Evolutionary conservation across 176 grass and related monocot genomes (phyloP).

Genomic region (Aechmea fasciata): DNA sequence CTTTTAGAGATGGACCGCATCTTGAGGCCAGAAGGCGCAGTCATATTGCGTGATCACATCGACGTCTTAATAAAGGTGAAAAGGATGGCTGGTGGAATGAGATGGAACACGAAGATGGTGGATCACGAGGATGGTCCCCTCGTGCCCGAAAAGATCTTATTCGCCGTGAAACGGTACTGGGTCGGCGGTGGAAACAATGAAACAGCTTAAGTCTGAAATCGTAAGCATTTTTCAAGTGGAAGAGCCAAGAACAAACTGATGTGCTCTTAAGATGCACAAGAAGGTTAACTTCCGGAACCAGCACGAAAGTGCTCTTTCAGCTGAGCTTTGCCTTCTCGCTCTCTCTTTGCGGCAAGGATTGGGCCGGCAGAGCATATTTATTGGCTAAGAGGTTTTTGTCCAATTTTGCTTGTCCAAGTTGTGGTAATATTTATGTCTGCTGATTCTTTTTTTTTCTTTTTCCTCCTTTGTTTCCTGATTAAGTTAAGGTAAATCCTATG

Average conservation of each 20-base stretch:
- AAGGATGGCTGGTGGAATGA: slow-evolving; percentile 55
- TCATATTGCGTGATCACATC: slow-evolving; percentile 54
- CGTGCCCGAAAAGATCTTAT: slow-evolving; percentile 53
- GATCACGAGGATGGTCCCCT: slow-evolving; percentile 66
- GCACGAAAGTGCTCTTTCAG: neutral
- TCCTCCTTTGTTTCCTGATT: too few relatives aligned
- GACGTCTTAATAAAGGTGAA: slow-evolving; percentile 60
- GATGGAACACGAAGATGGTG: slow-evolving; percentile 63
- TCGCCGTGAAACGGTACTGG: slow-evolving; percentile 76
- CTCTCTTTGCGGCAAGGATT: neutral
- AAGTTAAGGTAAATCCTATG: too few relatives aligned
- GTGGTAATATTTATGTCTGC: too few relatives aligned
- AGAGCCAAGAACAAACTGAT: neutral
- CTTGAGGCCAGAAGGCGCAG: slow-evolving; percentile 66
- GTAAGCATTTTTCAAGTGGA: neutral
- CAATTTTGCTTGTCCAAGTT: neutral
- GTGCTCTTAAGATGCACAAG: neutral
- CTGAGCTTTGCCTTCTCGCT: neutral
- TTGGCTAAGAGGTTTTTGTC: neutral
- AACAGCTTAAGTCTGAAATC: slow-evolving; percentile 39
- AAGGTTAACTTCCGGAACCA: neutral
- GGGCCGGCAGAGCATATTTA: neutral
- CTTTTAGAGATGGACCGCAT: slow-evolving; percentile 84
- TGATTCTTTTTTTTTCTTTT: too few relatives aligned
- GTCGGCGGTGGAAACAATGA: slow-evolving; percentile 47